phyloP scores from a whole-genome alignment of 306 rosid genomes.

The Trifolium repens region DNA sequence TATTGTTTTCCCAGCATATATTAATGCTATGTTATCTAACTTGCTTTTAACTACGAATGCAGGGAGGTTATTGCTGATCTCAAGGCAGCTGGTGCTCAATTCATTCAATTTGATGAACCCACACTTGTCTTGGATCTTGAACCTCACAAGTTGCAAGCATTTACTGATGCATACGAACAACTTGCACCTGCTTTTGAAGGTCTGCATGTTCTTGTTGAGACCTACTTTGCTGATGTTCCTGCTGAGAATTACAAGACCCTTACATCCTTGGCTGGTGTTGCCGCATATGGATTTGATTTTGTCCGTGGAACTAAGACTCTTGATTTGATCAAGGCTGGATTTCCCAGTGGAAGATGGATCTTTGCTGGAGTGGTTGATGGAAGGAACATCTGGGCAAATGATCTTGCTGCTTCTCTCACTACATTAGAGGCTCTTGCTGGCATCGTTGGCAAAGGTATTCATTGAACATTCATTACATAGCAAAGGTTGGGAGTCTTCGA shows the following conservation, averaged over 20 bases:
- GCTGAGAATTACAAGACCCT: slow-evolving; percentile 84
- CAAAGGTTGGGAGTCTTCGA: slow-evolving; percentile 7
- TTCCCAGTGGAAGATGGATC: slow-evolving; percentile 77
- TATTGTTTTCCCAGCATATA: slow-evolving; percentile 9
- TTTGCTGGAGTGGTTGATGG: slow-evolving; percentile 97
- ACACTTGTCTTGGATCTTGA: slow-evolving; percentile 86
- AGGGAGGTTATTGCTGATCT: slow-evolving; percentile 91
- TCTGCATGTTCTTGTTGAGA: slow-evolving; percentile 73
- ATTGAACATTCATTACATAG: slow-evolving; percentile 25
- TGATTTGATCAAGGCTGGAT: slow-evolving; percentile 71
- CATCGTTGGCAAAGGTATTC: slow-evolving; percentile 81
- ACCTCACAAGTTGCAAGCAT: slow-evolving; percentile 72
- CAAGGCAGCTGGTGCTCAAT: slow-evolving; percentile 91
- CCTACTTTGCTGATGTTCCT: slow-evolving; percentile 90
- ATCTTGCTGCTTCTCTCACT: slow-evolving; percentile 68
- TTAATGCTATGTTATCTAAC: slow-evolving; percentile 14
- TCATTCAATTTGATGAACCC: slow-evolving; percentile 93
- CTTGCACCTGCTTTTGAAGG: slow-evolving; percentile 74
- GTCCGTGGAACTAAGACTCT: slow-evolving; percentile 81
- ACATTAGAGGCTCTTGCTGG: slow-evolving; percentile 64
- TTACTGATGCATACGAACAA: slow-evolving; percentile 70
- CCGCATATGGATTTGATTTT: slow-evolving; percentile 81
- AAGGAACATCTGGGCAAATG: slow-evolving; percentile 96
- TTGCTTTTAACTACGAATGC: slow-evolving; percentile 34
- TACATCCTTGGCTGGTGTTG: slow-evolving; percentile 71